Evolutionary conservation across 1,284 basidiomycete species (phyloP).

Genomic region (Sutorius eximius): DNA sequence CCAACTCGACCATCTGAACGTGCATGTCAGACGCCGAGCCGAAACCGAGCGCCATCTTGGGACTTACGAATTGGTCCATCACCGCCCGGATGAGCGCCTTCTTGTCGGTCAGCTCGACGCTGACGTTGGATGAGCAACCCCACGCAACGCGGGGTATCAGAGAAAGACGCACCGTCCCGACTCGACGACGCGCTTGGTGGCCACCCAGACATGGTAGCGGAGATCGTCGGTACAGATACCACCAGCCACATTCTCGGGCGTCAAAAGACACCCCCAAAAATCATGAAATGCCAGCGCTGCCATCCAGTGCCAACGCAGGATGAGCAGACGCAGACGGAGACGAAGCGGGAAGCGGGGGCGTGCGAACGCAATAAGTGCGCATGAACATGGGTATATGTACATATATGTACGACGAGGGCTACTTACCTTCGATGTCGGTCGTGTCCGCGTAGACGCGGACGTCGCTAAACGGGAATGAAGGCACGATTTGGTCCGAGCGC

Average conservation of each 20-base stretch:
- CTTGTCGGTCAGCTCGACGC: slow-evolving; percentile 13
- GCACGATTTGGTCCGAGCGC: slow-evolving; percentile 22
- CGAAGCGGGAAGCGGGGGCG: no score
- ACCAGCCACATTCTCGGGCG: slow-evolving; percentile 33
- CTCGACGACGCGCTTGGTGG: slow-evolving; percentile 40
- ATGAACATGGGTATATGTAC: neutral
- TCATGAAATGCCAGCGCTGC: slow-evolving; percentile 41
- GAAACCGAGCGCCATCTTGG: no score
- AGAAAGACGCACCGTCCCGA: slow-evolving; percentile 26
- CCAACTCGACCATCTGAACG: slow-evolving; percentile 52
- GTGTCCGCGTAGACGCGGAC: slow-evolving; percentile 32
- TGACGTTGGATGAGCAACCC: neutral
- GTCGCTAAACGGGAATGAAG: slow-evolving; percentile 33
- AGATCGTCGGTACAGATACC: slow-evolving; percentile 29
- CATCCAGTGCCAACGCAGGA: no score
- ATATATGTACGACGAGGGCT: no score
- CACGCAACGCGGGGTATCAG: neutral
- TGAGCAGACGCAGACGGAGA: no score
- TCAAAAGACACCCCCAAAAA: slow-evolving; percentile 40
- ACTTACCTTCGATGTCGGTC: slow-evolving; percentile 41
- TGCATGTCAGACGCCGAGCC: neutral
- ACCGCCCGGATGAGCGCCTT: slow-evolving; percentile 19
- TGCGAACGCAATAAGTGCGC: neutral
- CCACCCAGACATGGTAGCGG: slow-evolving; percentile 47
- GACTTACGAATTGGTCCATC: slow-evolving; percentile 31